Evolutionary conservation across 768 basidiomycete species (phyloP).

Genomic region (Podaxis mareebaensis): DNA sequence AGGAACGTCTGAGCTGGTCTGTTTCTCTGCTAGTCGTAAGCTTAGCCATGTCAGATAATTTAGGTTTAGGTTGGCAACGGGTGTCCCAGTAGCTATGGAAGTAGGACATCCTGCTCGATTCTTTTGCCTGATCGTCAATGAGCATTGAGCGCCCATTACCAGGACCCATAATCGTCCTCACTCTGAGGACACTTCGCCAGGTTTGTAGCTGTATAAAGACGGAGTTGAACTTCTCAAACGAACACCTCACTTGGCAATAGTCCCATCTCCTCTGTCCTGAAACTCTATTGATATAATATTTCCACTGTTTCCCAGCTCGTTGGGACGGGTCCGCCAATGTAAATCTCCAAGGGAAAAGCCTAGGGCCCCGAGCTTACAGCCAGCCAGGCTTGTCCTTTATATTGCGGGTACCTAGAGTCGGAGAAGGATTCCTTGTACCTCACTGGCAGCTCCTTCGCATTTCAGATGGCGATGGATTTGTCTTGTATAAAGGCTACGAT

Average conservation of each 20-base stretch:
- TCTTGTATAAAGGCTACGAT: constrained; percentile 65
- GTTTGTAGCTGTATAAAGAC: too few relatives aligned
- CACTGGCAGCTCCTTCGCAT: neutral
- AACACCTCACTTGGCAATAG: neutral
- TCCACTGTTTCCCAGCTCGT: constrained; percentile 50
- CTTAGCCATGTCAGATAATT: too few relatives aligned
- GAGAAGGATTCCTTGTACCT: neutral
- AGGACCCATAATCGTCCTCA: too few relatives aligned
- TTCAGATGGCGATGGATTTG: constrained; percentile 62
- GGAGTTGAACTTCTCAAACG: too few relatives aligned
- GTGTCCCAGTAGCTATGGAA: too few relatives aligned
- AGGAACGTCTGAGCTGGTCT: too few relatives aligned
- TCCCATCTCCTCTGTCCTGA: constrained; percentile 24
- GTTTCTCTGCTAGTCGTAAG: too few relatives aligned
- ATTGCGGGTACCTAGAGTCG: constrained; percentile 27
- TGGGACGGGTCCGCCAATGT: constrained; percentile 37
- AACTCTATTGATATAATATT: constrained; percentile 30
- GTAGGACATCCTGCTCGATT: too few relatives aligned
- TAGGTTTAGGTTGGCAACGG: too few relatives aligned
- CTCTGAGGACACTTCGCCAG: too few relatives aligned
- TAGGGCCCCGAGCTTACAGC: constrained; percentile 33
- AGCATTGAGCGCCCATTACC: too few relatives aligned
- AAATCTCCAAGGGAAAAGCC: constrained; percentile 38
- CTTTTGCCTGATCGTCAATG: too few relatives aligned
- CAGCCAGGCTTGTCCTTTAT: constrained; percentile 53